Evolutionary conservation across 306 rosid genomes (phyloP), one percentile per base, ranked within the genome.

Genomic region (Gastrolobium bilobum): DNA sequence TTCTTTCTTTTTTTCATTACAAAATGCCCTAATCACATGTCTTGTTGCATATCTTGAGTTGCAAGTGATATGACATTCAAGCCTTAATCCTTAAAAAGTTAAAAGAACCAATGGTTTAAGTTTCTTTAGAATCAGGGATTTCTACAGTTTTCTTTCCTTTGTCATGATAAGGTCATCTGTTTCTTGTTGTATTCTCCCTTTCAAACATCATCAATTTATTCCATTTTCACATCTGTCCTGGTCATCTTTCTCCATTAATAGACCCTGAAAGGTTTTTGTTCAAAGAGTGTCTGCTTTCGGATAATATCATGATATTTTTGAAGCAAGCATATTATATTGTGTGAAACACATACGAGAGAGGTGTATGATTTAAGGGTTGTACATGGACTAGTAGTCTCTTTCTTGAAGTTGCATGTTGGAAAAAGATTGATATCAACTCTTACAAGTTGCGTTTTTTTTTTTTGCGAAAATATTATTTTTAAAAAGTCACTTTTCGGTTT

Each of bases 171-270:
- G 26, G 31, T 1, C 33, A 63, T 38, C 37, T 58, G 77, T 50
- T 56, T 38, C 34, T 47, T 35, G 14, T 5, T 2, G 37, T 71
- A 71, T 62, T 80, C 40, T 51, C 11, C 34, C 7, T 38, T 26
- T 73, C 75, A 73, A 79, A 61, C 38, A 51, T 79, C 48, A 62
- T 62, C 40, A 3, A 26, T 39, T 73, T 9, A 62, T 64, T 54
- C 46, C 79, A 73, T 39, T 53, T 4, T 64, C 75, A 42, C 14
- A n/a, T 3, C 7, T 29, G 38, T 71, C 26, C n/a, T 57, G 1
- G 5, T 37, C 61, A 15, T 42, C 47, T 34, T 65, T 66, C 52
- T 30, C 53, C 39, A 47, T 38, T 14, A 50, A 46, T 48, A 42
- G 47, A 67, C 65, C 37, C 34, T 15, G 4, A 29, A 57, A 20